phyloP scores from a whole-genome alignment of 495 filamentous ascomycete genomes.

The Podospora bellae-mahoneyi region DNA sequence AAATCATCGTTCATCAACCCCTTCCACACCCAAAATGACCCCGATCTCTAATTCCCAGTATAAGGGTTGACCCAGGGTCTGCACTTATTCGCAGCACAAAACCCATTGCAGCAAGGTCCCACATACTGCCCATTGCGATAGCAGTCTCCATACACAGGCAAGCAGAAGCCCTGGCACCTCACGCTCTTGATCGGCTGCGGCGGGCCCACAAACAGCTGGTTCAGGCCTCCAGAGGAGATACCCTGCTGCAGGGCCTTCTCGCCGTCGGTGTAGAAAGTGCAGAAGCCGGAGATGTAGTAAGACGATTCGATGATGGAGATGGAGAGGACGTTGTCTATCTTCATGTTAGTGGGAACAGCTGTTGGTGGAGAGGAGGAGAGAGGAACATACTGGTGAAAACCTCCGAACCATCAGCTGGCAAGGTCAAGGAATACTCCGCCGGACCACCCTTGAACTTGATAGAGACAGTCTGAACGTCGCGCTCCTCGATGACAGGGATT shows the following conservation, averaged over 20 bases:
- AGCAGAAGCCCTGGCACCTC: conserved; percentile 30
- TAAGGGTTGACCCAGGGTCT: conserved; percentile 25
- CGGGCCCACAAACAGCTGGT: conserved; percentile 32
- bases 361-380: background rate
- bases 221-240: conserved; percentile 24
- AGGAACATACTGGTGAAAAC: conserved; percentile 25
- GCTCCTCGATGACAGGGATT: conserved; percentile 22
- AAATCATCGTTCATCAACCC: background rate
- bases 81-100: conserved; percentile 33
- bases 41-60: background rate
- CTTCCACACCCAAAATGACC: too few species aligned
- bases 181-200: conserved; percentile 30
- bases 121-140: conserved; percentile 28
- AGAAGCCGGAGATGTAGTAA: conserved; percentile 31
- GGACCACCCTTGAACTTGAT: conserved; percentile 33
- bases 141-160: conserved; percentile 28
- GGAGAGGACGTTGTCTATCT: conserved; percentile 27
- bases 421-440: conserved; percentile 26
- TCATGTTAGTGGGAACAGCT: background rate
- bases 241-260: conserved; percentile 17
- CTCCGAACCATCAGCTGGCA: conserved; percentile 30
- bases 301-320: conserved; percentile 32
- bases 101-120: conserved; percentile 32
- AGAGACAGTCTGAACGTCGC: conserved; percentile 28
- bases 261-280: conserved; percentile 26